Evolutionary conservation across 805 yeast genomes (phyloP).

Genomic region (Debaryomyces castellii): DNA sequence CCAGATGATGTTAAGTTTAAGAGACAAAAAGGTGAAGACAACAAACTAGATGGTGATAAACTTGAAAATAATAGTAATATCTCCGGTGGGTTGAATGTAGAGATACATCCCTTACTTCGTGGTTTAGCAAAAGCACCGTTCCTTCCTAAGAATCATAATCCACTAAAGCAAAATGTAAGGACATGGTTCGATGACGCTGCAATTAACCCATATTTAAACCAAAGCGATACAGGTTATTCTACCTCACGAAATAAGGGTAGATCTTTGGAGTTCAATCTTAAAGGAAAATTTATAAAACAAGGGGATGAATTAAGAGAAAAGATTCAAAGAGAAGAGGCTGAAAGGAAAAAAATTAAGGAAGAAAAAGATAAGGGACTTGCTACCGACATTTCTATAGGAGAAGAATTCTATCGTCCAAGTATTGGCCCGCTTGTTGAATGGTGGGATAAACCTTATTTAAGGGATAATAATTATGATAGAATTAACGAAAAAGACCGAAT

Average conservation of each 20-base stretch:
- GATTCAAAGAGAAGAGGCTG: constrained; percentile 28
- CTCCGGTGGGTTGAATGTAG: constrained; percentile 29
- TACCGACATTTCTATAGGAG: constrained; percentile 56
- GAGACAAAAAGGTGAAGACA: not conserved
- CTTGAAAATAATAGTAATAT: not conserved
- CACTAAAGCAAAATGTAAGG: constrained; percentile 26
- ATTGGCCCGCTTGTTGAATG: constrained; percentile 74
- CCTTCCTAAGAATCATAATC: constrained; percentile 26
- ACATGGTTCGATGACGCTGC: constrained; percentile 32
- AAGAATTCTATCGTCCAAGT: constrained; percentile 47
- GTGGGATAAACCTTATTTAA: constrained; percentile 78
- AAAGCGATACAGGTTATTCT: constrained; percentile 10
- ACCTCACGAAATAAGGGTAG: constrained; percentile 21
- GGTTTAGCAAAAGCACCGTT: constrained; percentile 25
- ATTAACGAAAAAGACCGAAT: constrained; percentile 24
- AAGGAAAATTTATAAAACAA: constrained; percentile 61
- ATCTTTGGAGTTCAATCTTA: constrained; percentile 51
- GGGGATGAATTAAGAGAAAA: constrained; percentile 53
- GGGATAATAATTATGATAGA: constrained; percentile 34
- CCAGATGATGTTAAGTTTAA: too few species aligned
- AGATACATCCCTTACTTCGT: constrained; percentile 38
- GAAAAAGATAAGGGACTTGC: constrained; percentile 40
- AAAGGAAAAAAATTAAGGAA: constrained; percentile 20
- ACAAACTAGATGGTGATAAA: not conserved
- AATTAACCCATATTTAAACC: constrained; percentile 40